A percentile compares a stretch with the other conserved stretches of the same genome.
Evolutionary conservation across 2,329 filamentous ascomycete genomes (phyloP).

Genomic region (Lasiodiplodia citricola): DNA sequence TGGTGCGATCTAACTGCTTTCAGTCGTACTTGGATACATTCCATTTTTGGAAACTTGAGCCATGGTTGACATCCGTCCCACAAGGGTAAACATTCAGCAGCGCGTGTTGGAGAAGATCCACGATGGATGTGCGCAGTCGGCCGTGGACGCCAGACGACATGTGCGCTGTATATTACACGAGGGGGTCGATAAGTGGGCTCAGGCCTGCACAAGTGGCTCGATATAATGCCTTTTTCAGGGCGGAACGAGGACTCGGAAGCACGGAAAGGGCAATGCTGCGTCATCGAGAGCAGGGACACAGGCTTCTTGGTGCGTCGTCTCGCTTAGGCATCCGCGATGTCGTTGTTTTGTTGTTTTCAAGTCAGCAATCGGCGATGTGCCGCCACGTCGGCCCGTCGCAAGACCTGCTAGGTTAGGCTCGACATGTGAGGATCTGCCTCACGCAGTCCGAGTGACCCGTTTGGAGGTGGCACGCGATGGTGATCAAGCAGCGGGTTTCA

Average conservation of each 20-base stretch:
- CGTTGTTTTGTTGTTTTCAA: not conserved
- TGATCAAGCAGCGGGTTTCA: not conserved
- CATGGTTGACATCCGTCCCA: not conserved
- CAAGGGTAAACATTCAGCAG: not conserved
- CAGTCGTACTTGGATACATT: not conserved
- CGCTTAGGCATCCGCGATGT: not conserved
- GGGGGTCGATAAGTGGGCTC: not conserved
- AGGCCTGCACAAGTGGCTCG: not conserved
- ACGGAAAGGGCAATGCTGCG: not conserved
- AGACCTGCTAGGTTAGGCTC: not conserved
- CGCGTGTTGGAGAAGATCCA: not conserved
- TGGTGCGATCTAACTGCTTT: constrained; percentile 6
- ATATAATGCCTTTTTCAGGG: not conserved
- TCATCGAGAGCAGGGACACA: not conserved
- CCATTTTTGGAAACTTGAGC: not conserved
- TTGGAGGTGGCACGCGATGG: not conserved
- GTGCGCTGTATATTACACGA: not conserved
- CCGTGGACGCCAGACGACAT: not conserved
- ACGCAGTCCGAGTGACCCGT: not conserved
- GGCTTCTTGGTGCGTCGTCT: not conserved
- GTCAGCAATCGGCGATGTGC: constrained; percentile 4
- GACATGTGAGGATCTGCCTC: not conserved
- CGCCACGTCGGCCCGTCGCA: not conserved
- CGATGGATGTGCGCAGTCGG: not conserved
- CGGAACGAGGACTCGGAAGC: not conserved